These are phyloP conservation scores for Candida ascalaphidarum DNA, from an alignment of 805 yeast species.

Conservation along the genomic window DNA sequence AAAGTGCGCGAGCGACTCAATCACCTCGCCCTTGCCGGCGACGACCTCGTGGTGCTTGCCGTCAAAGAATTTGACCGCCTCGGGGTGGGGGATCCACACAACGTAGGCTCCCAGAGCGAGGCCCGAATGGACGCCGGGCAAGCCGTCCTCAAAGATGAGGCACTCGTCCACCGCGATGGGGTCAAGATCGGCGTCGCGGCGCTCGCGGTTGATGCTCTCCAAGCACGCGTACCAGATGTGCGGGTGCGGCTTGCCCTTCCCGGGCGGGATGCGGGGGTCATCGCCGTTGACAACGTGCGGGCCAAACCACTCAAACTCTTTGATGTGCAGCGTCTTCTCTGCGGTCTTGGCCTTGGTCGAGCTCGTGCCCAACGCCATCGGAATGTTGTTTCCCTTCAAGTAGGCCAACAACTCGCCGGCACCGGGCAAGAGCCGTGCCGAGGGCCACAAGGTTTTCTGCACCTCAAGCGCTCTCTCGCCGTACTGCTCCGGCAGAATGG, in stretches of 20 bases:
- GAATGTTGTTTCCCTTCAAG: constrained; percentile 46
- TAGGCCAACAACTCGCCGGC: constrained; percentile 60
- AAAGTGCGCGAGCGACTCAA: constrained; percentile 5
- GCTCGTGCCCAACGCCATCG: constrained; percentile 89
- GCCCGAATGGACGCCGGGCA: constrained; percentile 86
- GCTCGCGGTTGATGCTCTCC: constrained; percentile 52
- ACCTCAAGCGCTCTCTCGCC: constrained; percentile 40
- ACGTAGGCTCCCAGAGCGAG: constrained; percentile 75
- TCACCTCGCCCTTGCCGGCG: constrained; percentile 49
- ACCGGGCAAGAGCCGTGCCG: constrained; percentile 70
- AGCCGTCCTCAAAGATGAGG: constrained; percentile 89
- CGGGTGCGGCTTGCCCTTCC: constrained; percentile 90
- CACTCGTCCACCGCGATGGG: constrained; percentile 68
- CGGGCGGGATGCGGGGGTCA: constrained; percentile 71
- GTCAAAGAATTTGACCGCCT: constrained; percentile 50
- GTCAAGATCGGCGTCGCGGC: constrained; percentile 29
- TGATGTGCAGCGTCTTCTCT: constrained; percentile 67
- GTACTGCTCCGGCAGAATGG: constrained; percentile 57
- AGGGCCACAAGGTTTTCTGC: constrained; percentile 58
- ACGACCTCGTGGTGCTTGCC: constrained; percentile 44
- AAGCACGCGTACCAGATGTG: constrained; percentile 87
- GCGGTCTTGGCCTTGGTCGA: constrained; percentile 53
- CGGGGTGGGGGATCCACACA: constrained; percentile 89
- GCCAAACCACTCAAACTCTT: constrained; percentile 54
- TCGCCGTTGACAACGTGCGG: constrained; percentile 79